Conservation (phyloP, 768 basidiomycete genomes). For the Amanita exitialis region DNA sequence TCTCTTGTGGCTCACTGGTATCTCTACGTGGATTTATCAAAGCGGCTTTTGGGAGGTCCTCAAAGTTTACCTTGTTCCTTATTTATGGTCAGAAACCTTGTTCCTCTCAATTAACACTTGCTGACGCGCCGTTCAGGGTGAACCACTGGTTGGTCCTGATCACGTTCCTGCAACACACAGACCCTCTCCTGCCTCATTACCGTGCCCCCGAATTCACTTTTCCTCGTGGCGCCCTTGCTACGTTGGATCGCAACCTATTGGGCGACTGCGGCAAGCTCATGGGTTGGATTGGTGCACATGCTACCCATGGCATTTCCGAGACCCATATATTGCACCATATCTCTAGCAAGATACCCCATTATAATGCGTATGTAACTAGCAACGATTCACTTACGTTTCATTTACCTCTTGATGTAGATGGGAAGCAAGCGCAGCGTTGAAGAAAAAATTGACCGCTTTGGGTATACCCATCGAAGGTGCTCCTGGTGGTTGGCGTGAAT, state of each 20-base stretch:
- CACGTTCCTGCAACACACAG: constrained; percentile 98
- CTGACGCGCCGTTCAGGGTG: constrained; percentile 34
- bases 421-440: constrained; percentile 85
- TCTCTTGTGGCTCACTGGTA: constrained; percentile 52
- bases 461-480: constrained; percentile 57
- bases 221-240: constrained; percentile 86
- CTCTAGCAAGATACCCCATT: constrained; percentile 94
- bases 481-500: constrained; percentile 74
- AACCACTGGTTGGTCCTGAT: constrained; percentile 96
- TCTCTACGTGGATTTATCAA: constrained; percentile 45
- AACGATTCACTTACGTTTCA: background rate
- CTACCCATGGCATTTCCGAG: constrained; percentile 90
- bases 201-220: constrained; percentile 85
- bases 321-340: constrained; percentile 92
- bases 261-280: constrained; percentile 71
- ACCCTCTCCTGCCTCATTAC: constrained; percentile 92
- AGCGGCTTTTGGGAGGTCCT: constrained; percentile 67
- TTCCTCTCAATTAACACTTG: background rate
- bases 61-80: constrained; percentile 77
- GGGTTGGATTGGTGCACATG: constrained; percentile 77
- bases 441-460: constrained; percentile 56
- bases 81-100: constrained; percentile 51
- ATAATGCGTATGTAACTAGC: constrained; percentile 49
- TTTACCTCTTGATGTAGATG: constrained; percentile 35
- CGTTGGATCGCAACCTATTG: constrained; percentile 76